These are phyloP conservation scores for Reticulomyxa filosa DNA, from an alignment of 78 protist genomes.

Conservation along the genomic window DNA sequence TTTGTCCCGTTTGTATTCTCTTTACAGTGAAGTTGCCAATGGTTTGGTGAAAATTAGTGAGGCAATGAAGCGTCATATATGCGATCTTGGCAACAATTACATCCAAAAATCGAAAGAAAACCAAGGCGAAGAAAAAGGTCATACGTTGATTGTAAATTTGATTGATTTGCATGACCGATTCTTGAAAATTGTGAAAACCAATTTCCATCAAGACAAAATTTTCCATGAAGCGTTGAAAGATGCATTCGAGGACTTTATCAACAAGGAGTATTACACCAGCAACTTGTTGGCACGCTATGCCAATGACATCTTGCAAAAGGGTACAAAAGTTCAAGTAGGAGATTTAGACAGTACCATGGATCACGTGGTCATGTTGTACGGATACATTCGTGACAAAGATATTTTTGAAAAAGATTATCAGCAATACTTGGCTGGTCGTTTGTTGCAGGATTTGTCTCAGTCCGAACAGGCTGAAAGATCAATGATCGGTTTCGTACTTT, in stretches of 20 bases:
- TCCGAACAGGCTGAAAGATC: background rate
- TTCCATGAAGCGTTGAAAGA: background rate
- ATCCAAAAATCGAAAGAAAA: background rate
- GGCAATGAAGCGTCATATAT: background rate
- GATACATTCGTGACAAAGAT: slow-evolving; percentile 4
- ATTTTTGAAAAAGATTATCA: background rate
- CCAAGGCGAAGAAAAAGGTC: background rate
- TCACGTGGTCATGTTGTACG: slow-evolving; percentile 1
- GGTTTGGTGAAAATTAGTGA: background rate
- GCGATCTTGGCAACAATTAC: background rate
- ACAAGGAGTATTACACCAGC: background rate
- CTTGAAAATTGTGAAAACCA: background rate
- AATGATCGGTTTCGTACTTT: no score
- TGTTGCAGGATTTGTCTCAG: background rate
- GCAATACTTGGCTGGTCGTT: background rate
- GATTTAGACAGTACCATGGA: background rate
- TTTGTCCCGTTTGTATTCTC: background rate
- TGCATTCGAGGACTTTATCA: slow-evolving; percentile 3
- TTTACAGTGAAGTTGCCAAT: background rate
- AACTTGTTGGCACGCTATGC: background rate
- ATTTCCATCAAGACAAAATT: background rate
- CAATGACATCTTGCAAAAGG: background rate
- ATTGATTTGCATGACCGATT: background rate
- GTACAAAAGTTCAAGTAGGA: background rate
- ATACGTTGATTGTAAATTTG: background rate